phyloP scores from a whole-genome alignment of 148 eudicot species.

The Agrostemma githago region DNA sequence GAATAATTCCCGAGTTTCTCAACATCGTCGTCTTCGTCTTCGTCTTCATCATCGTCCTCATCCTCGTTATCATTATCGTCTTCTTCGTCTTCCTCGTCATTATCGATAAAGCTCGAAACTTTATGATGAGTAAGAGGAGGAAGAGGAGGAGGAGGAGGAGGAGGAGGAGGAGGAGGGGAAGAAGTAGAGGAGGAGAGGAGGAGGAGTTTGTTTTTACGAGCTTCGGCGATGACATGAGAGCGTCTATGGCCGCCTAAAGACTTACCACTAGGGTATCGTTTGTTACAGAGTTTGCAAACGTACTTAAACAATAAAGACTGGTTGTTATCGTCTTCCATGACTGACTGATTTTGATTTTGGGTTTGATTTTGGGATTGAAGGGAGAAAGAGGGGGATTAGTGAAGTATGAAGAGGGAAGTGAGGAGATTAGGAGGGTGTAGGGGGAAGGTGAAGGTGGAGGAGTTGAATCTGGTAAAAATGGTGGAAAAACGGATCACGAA shows the following conservation, averaged over 20 bases:
- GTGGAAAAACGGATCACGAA: conserved; percentile 48
- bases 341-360: not conserved
- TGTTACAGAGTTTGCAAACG: conserved; percentile 62
- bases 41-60: conserved; percentile 20
- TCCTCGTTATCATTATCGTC: conserved; percentile 2
- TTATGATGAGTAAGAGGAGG: conserved; percentile 15
- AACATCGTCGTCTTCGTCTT: conserved; percentile 22
- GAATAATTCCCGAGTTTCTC: conserved; percentile 30
- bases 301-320: conserved; percentile 24
- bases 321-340: conserved; percentile 44
- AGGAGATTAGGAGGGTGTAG: not conserved
- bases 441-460: not conserved
- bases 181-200: too few relatives aligned
- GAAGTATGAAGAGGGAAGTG: not conserved
- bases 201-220: conserved; percentile 14
- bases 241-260: conserved; percentile 81
- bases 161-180: too few relatives aligned
- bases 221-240: conserved; percentile 58
- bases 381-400: not conserved
- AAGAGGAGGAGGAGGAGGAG: not conserved
- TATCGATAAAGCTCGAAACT: conserved; percentile 26
- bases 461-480: conserved; percentile 36
- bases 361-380: not conserved
- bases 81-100: conserved; percentile 12
- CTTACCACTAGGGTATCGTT: conserved; percentile 63